Conservation (phyloP, 129 eudicot species). For the Saussurea involucrata region DNA sequence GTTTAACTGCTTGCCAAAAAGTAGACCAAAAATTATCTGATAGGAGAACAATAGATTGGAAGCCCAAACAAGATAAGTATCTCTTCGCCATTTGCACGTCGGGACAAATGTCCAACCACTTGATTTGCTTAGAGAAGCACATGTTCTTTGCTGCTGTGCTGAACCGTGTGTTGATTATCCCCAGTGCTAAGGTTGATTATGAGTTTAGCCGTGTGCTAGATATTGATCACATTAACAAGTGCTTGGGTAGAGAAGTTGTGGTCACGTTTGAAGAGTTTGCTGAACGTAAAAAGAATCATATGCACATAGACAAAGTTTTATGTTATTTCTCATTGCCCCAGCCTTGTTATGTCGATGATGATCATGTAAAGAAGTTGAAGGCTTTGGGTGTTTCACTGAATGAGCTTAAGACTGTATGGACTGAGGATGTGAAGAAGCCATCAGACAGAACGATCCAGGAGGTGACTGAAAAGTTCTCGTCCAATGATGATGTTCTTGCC, state of each 20-base stretch:
- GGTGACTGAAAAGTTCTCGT: constrained; percentile 61
- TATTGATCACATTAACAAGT: constrained; percentile 78
- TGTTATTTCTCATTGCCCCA: constrained; percentile 81
- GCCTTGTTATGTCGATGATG: constrained; percentile 81
- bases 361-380: constrained; percentile 82
- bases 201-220: constrained; percentile 76
- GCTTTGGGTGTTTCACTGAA: constrained; percentile 52
- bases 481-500: constrained; percentile 70
- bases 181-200: constrained; percentile 77
- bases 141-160: constrained; percentile 90
- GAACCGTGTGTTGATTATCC: constrained; percentile 65
- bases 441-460: constrained; percentile 56
- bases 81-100: constrained; percentile 85
- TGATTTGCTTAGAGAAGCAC: constrained; percentile 94
- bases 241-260: constrained; percentile 71
- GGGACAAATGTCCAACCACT: constrained; percentile 97
- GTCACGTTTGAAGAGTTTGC: constrained; percentile 79
- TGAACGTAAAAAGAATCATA: constrained; percentile 47
- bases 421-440: constrained; percentile 90
- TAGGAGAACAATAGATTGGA: constrained; percentile 80
- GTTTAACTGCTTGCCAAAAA: constrained; percentile 43
- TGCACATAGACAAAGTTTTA: constrained; percentile 68
- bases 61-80: constrained; percentile 65
- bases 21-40: constrained; percentile 40
- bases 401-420: constrained; percentile 76